Conservation (phyloP, 106 monocot genomes). For the Dactylorhiza incarnata region DNA sequence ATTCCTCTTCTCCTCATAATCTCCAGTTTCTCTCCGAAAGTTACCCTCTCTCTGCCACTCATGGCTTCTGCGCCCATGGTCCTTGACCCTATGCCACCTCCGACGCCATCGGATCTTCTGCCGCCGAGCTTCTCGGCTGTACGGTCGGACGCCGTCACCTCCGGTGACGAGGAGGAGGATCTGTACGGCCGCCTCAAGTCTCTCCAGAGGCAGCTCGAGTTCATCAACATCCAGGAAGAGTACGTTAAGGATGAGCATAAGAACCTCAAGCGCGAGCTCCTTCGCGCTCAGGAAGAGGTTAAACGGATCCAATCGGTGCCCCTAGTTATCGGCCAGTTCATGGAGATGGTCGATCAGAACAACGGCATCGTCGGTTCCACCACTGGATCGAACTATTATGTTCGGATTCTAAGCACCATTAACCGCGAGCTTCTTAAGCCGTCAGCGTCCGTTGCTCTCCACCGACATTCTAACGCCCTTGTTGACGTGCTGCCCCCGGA, state of each 20-base stretch:
- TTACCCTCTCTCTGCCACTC: neutral
- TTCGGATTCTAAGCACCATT: conserved; percentile 87
- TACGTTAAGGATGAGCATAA: conserved; percentile 99
- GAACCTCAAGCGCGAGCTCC: conserved; percentile 97
- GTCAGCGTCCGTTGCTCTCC: conserved; percentile 88
- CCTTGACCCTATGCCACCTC: conserved; percentile 36
- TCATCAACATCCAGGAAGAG: conserved; percentile 96
- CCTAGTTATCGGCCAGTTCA: conserved; percentile 98
- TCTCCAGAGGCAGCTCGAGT: conserved; percentile 81
- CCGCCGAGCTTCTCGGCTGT: conserved; percentile 34
- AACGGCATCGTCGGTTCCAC: conserved; percentile 97
- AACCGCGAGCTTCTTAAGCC: conserved; percentile 92
- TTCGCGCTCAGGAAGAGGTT: conserved; percentile 99
- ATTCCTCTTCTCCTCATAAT: too few relatives aligned
- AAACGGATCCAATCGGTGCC: conserved; percentile 99
- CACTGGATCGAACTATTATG: conserved; percentile 96
- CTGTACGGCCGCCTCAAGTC: conserved; percentile 82
- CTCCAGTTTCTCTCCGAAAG: too few relatives aligned
- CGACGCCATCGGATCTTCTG: conserved; percentile 2
- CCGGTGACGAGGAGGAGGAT: conserved; percentile 34
- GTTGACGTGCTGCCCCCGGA: conserved; percentile 91
- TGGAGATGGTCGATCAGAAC: conserved; percentile 99
- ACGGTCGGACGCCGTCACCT: neutral
- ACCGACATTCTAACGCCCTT: conserved; percentile 92
- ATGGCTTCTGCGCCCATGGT: conserved; percentile 58